Conservation (phyloP, 225 moss, liverwort and hornwort species). For the Rhytidiadelphus loreus region DNA sequence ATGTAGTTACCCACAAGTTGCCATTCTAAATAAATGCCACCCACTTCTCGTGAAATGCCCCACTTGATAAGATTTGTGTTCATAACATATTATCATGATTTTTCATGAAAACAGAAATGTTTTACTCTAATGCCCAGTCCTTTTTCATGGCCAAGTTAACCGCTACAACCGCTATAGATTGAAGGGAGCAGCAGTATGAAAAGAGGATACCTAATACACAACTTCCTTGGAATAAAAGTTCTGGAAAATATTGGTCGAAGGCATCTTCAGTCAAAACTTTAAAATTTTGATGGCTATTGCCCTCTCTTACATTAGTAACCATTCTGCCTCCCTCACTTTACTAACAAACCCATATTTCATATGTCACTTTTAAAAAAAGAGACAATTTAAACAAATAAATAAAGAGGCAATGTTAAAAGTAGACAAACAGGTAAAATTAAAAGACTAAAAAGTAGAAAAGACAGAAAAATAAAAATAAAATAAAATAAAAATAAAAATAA, state of each 20-base stretch:
- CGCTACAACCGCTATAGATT: accelerated
- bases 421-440: background rate
- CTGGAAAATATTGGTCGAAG: accelerated
- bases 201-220: background rate
- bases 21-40: background rate
- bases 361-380: background rate
- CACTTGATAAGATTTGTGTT: background rate
- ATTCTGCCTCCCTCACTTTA: background rate
- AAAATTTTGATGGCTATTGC: background rate
- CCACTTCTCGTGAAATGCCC: background rate
- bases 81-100: background rate
- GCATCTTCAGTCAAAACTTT: background rate
- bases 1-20: background rate
- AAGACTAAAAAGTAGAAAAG: background rate
- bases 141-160: background rate
- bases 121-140: background rate
- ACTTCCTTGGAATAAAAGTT: background rate
- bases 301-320: background rate
- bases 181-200: background rate
- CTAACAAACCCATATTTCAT: background rate
- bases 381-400: background rate
- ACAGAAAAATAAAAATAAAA: background rate
- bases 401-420: background rate
- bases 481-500: background rate
- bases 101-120: background rate